A percentile compares a stretch with the other conserved stretches of the same genome.
These are phyloP conservation scores for Cryptosporidium tyzzeri DNA, from an alignment of 169 alveolate genomes.

Conservation along the genomic window DNA sequence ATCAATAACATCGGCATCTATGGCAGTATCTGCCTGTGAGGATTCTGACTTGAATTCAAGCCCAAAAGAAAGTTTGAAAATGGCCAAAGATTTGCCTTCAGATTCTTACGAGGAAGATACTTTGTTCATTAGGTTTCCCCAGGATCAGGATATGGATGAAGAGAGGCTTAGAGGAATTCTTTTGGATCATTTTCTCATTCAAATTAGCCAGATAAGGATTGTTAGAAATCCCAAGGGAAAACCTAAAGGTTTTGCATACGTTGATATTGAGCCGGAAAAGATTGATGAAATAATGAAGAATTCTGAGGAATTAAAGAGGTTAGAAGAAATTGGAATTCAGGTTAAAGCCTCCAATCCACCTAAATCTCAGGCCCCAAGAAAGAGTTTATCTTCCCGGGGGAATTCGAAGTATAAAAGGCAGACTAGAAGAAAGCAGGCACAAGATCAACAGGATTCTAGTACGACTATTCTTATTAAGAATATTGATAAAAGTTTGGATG, in stretches of 20 bases:
- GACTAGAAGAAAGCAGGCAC: background rate
- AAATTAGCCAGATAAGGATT: conserved; percentile 74
- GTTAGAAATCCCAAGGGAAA: conserved; percentile 62
- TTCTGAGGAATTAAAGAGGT: background rate
- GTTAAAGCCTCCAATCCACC: conserved; percentile 43
- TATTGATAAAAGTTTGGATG: conserved; percentile 46
- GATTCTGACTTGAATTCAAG: conserved; percentile 38
- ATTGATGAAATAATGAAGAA: conserved; percentile 37
- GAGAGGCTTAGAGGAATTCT: conserved; percentile 26
- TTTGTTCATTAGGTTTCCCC: conserved; percentile 57
- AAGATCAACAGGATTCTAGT: background rate
- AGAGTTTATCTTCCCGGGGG: background rate
- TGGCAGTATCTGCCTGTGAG: background rate
- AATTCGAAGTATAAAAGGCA: conserved; percentile 1
- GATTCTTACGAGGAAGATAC: conserved; percentile 44
- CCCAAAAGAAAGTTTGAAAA: background rate
- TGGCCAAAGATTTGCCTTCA: background rate
- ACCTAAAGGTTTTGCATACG: conserved; percentile 80
- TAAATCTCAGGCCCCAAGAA: background rate
- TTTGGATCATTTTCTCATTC: conserved; percentile 27
- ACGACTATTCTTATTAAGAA: conserved; percentile 44
- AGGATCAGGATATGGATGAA: conserved; percentile 69
- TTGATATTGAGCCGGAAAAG: conserved; percentile 70
- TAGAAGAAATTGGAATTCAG: conserved; percentile 5
- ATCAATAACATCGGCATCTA: background rate